A percentile compares a stretch with the other conserved stretches of the same genome.
Conservation (phyloP, 2,329 filamentous ascomycete species). For the Phaeosphaeria sp. region DNA sequence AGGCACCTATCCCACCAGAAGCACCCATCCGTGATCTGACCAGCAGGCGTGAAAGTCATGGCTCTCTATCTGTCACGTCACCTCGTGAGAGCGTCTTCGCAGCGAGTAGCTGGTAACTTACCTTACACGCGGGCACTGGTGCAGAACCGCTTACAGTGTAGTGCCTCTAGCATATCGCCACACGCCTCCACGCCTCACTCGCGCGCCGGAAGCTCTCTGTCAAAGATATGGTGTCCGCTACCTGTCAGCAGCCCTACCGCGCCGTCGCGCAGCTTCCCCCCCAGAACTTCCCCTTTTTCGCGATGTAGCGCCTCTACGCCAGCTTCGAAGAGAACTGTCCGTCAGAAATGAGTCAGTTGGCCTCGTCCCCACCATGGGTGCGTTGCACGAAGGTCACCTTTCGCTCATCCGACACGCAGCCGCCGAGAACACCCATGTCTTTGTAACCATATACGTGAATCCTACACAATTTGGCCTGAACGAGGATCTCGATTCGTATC, state of each 20-base stretch:
- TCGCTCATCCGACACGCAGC: conserved; percentile 85
- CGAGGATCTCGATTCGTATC: conserved; percentile 89
- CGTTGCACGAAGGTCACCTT: conserved; percentile 89
- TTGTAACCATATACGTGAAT: conserved; percentile 94
- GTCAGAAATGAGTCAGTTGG: conserved; percentile 75
- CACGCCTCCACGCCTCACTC: conserved; percentile 7
- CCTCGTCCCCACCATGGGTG: conserved; percentile 96
- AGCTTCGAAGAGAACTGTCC: conserved; percentile 71
- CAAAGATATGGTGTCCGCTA: conserved; percentile 20
- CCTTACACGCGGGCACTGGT: conserved; percentile 13
- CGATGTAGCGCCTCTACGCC: conserved; percentile 73
- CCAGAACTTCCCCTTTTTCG: conserved; percentile 72
- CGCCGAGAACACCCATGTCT: conserved; percentile 80
- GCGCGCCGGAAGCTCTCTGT: not conserved
- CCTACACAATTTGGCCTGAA: conserved; percentile 91
- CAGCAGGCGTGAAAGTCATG: conserved; percentile 8
- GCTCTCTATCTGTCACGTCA: conserved; percentile 26
- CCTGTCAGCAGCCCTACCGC: conserved; percentile 25
- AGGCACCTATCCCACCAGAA: conserved; percentile 9
- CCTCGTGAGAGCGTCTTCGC: conserved; percentile 33
- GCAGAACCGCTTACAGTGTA: conserved; percentile 17
- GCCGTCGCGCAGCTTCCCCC: conserved; percentile 22
- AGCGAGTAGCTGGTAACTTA: conserved; percentile 24
- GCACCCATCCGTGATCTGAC: conserved; percentile 7
- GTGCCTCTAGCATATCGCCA: conserved; percentile 12